Base-by-base conservation (phyloP, 129 eudicot genomes). In the Heracleum sosnowskyi region DNA sequence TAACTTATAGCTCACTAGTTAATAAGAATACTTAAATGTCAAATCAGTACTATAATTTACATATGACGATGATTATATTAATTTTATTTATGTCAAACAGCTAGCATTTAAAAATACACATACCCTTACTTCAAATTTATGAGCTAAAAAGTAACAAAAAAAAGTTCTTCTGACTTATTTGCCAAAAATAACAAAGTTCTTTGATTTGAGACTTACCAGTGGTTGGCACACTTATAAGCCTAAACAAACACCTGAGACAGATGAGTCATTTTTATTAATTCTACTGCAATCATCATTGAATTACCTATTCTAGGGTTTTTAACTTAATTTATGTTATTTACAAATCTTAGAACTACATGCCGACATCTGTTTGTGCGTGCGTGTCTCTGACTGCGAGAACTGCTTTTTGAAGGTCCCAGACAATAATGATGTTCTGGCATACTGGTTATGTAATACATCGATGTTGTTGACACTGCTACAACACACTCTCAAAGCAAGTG, bases 401-500 rank as follows among this genome's bases (percentile, higher is more conserved):
- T 76, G 49, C 64, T 46, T 76, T 66, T 78, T 84, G 82, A 81
- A 92, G 98, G 96, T 90, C 74, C 86, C 86, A 3, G 98, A 93
- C 66, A 92, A 90, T 55, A 93, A 90, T 72, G 98, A 93, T 80
- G 89, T 87, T 31, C 76, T 93, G 70, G 92, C 90, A 55, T 93
- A 93, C 86, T 93, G 98, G 98, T 79, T 93, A 73, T 91, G 97
- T 73, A 93, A 93, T 82, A 86, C 95, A 26, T 93, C 98, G 35
- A 91, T 97, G 29, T 85, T 93, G 84, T 77, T 93, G 74, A 89
- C 88, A 82, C 86, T 93, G 84, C 98, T 93, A 46, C 98, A 91
- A 87, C 98, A 93, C 85, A 93, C 98, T 35, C 92, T 93, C 76
- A 93, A 93, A 91, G 97, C 98, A 75, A 93, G 92, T 74, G 98